Conservation (phyloP, 495 filamentous ascomycete genomes). For the Xylaria venustula region DNA sequence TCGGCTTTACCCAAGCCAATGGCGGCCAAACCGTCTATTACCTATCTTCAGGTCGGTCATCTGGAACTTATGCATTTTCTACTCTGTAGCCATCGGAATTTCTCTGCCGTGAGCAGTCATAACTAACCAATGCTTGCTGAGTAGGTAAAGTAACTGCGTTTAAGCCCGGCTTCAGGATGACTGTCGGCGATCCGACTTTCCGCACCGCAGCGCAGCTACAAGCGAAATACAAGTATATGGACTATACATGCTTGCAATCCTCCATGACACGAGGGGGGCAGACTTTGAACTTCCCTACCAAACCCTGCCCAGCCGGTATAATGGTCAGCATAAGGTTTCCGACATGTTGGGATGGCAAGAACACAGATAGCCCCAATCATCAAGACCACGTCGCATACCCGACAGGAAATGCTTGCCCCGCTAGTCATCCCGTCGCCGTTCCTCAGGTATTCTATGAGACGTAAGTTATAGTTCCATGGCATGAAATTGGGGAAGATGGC, state of each 20-base stretch:
- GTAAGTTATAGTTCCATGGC: background rate
- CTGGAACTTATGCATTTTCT: background rate
- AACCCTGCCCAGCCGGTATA: slow-evolving; percentile 37
- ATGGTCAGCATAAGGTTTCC: slow-evolving; percentile 42
- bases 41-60: slow-evolving; percentile 22
- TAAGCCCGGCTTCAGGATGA: slow-evolving; percentile 46
- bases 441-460: slow-evolving; percentile 67
- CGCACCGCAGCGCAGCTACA: slow-evolving; percentile 35
- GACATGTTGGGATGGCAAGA: slow-evolving; percentile 44
- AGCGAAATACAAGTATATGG: slow-evolving; percentile 44
- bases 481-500: background rate
- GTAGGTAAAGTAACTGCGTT: slow-evolving; percentile 40
- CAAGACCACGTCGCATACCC: slow-evolving; percentile 44
- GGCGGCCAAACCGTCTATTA: slow-evolving; percentile 47
- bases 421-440: slow-evolving; percentile 58
- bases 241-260: slow-evolving; percentile 33
- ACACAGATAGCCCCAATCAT: slow-evolving; percentile 41
- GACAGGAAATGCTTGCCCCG: slow-evolving; percentile 51
- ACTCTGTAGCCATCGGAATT: background rate
- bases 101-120: background rate
- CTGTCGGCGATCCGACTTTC: slow-evolving; percentile 41
- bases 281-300: slow-evolving; percentile 33
- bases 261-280: slow-evolving; percentile 44
- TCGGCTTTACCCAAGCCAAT: slow-evolving; percentile 33
- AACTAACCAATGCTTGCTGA: background rate